Base-by-base conservation (phyloP, 78 protist species). In the Trichosphaerium sp. region DNA sequence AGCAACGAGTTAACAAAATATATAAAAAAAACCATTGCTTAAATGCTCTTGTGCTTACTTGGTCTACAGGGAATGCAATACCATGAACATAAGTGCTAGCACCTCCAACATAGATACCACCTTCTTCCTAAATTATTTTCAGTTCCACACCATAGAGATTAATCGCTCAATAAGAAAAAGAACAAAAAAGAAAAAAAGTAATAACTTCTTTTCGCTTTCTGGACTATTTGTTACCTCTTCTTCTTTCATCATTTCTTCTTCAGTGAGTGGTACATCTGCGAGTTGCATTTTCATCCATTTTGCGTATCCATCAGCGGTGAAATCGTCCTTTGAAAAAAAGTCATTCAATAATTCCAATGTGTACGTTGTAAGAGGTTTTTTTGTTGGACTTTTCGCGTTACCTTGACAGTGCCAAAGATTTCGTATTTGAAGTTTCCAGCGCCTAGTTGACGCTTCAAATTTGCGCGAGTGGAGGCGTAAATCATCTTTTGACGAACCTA, bases 401-500 rank as follows among this genome's bases (percentile, higher is more conserved):
- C 84, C 4, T 18, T 38, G 32, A 54, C 54, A 28, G 85, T 55
- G 14, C 77, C 68, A 69, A 69, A 71, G 54, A 80, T 42, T 55
- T 80, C 79, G 52, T 80, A 75, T 5, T 57, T 44, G 31, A 80
- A 80, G 42, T 68, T 60, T n/a, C 69, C 18, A n/a, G 58, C 42
- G 39, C 86, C 86, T 6, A 80, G 72, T 14, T 62, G 70, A 49
- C 59, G 71, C 69, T 80, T 80, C 29, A 80, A 37, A 38, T 23
- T 71, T n/a, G 66, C 43, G 44, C 76, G 57, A 10, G 86, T 68
- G 32, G 86, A 39, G 0, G 86, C 86, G 43, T 80, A 80, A 18
- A 74, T 56, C 86, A 80, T 80, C 62, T 80, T 80, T 25, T 80
- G 82, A 29, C 67, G 38, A 39, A 80, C 85, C 65, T 79, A n/a